phyloP scores from a whole-genome alignment of 2,329 filamentous ascomycete species.

The Calonectria hongkongensis region DNA sequence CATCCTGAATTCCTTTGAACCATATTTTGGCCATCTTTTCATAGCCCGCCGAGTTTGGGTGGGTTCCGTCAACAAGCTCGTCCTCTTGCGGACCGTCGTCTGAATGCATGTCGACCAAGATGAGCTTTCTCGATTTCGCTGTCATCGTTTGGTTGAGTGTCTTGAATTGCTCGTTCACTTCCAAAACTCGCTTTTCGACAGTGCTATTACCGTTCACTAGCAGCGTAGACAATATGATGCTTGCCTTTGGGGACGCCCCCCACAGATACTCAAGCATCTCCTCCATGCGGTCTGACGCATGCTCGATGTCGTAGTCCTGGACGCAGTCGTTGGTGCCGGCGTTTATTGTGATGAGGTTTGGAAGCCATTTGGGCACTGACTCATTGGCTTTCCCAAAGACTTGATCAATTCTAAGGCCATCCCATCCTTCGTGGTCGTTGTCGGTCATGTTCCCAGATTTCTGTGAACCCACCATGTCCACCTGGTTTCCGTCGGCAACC shows the following conservation, averaged over 20 bases:
- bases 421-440: constrained; percentile 67
- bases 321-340: constrained; percentile 66
- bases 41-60: constrained; percentile 63
- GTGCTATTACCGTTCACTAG: constrained; percentile 57
- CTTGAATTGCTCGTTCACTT: constrained; percentile 60
- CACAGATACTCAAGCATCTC: constrained; percentile 61
- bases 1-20: constrained; percentile 35
- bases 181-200: constrained; percentile 54
- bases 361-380: constrained; percentile 57
- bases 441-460: constrained; percentile 62
- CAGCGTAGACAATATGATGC: constrained; percentile 63
- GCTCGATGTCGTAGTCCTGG: constrained; percentile 56
- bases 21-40: constrained; percentile 61
- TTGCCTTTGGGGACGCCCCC: constrained; percentile 55
- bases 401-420: constrained; percentile 63
- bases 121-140: constrained; percentile 56
- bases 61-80: constrained; percentile 63
- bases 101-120: constrained; percentile 64
- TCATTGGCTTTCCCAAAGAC: constrained; percentile 58
- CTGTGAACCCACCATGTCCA: constrained; percentile 65
- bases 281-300: constrained; percentile 58
- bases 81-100: constrained; percentile 53
- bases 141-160: constrained; percentile 54
- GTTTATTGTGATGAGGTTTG: constrained; percentile 65
- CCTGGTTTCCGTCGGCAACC: constrained; percentile 56